Conservation (phyloP, 2,329 filamentous ascomycete species). For the Talaromyces funiculosus region DNA sequence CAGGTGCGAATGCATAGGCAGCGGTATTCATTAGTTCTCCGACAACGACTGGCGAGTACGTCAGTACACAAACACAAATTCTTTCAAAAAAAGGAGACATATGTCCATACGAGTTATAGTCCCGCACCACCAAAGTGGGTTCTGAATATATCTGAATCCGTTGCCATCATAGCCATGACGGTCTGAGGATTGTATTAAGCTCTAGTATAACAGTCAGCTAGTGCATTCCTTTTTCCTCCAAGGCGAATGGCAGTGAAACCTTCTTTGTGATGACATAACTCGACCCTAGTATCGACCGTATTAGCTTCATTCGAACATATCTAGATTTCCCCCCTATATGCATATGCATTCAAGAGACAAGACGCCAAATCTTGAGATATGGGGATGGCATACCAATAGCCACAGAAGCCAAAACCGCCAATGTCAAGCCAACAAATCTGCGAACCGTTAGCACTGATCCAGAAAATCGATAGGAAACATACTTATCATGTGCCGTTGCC, state of each 20-base stretch:
- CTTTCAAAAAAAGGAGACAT: neutral
- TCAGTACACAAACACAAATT: neutral
- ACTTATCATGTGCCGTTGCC: conserved; percentile 12
- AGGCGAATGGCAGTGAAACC: neutral
- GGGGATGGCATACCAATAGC: conserved; percentile 8
- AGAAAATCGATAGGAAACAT: neutral
- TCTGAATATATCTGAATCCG: conserved; percentile 11
- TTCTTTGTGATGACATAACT: conserved; percentile 15
- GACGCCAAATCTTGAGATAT: neutral
- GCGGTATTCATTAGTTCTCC: conserved; percentile 14
- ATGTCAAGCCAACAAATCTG: conserved; percentile 12
- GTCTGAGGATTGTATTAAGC: conserved; percentile 11
- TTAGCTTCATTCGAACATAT: neutral
- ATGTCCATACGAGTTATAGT: conserved; percentile 10
- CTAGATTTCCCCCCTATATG: neutral
- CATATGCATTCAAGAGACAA: neutral
- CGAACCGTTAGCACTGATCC: neutral
- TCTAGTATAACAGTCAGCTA: neutral
- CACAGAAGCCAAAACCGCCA: conserved; percentile 12
- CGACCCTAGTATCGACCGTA: neutral
- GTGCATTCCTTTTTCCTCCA: neutral
- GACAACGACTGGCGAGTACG: conserved; percentile 1
- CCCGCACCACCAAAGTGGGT: conserved; percentile 14
- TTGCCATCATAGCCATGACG: conserved; percentile 10
- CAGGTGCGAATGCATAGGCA: conserved; percentile 13